Conservation (phyloP, 1,139 yeast genomes). For the Candida mesenterica region DNA sequence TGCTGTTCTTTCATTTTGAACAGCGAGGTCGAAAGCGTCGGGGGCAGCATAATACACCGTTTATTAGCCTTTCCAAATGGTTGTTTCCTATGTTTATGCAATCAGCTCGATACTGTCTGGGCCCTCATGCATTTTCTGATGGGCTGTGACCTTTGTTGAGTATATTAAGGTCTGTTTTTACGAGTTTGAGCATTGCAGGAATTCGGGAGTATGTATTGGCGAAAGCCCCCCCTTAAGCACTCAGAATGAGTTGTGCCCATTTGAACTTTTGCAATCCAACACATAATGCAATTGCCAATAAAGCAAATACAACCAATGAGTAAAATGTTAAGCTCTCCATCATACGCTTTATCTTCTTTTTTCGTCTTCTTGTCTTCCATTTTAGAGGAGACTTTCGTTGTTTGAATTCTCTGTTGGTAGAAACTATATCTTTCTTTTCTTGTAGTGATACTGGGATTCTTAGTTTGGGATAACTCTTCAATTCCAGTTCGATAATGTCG, state of each 20-base stretch:
- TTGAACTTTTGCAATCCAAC: slow-evolving; percentile 30
- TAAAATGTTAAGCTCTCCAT: slow-evolving; percentile 22
- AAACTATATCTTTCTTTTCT: background rate
- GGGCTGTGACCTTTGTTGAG: too few species aligned
- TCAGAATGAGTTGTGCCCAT: slow-evolving; percentile 17
- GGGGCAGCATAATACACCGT: too few species aligned
- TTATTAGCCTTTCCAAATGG: too few species aligned
- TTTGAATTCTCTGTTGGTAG: background rate
- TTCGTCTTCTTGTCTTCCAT: slow-evolving; percentile 8
- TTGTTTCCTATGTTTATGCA: too few species aligned
- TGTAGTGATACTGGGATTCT: slow-evolving; percentile 10
- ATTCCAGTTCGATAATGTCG: slow-evolving; percentile 24
- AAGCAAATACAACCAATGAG: slow-evolving; percentile 22
- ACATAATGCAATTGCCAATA: slow-evolving; percentile 27
- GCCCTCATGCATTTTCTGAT: too few species aligned
- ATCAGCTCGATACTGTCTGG: too few species aligned
- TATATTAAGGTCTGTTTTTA: too few species aligned
- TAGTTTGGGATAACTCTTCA: slow-evolving; percentile 11
- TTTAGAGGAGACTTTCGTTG: slow-evolving; percentile 1
- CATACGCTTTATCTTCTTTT: slow-evolving; percentile 10
- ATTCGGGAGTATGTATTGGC: background rate
- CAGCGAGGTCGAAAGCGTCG: too few species aligned
- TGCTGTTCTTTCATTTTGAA: too few species aligned
- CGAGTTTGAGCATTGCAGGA: too few species aligned
- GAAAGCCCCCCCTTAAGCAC: background rate